Conservation (phyloP, 106 monocot species). For the Dendrobium nobile region DNA sequence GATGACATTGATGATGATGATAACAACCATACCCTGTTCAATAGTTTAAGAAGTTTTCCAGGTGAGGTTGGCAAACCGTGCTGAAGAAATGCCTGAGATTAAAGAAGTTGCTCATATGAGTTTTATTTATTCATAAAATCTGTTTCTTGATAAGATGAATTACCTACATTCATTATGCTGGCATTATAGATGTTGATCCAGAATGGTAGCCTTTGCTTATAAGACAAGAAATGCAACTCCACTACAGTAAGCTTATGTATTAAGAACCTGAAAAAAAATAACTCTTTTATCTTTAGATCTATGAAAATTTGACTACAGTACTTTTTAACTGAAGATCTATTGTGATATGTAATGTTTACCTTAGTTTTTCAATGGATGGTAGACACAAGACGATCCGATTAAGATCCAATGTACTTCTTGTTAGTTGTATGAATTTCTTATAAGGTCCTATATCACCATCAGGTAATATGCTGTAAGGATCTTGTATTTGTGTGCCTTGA, state of each 20-base stretch:
- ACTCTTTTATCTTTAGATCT: not conserved
- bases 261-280: conserved; percentile 45
- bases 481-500: too few species aligned
- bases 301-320: too few species aligned
- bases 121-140: not conserved
- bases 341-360: conserved; percentile 22
- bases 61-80: conserved; percentile 52
- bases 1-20: too few species aligned
- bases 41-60: conserved; percentile 50
- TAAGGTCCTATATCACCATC: conserved; percentile 34
- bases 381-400: conserved; percentile 35
- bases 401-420: conserved; percentile 46
- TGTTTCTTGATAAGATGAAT: not conserved
- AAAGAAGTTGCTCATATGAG: not conserved
- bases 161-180: conserved; percentile 88
- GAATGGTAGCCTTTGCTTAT: conserved; percentile 93
- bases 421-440: conserved; percentile 46
- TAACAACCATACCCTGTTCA: conserved; percentile 52
- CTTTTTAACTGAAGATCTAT: not conserved
- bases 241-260: conserved; percentile 46
- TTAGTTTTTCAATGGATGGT: conserved; percentile 43
- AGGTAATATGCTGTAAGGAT: conserved; percentile 24
- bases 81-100: conserved; percentile 66
- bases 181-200: conserved; percentile 95
- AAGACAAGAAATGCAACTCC: conserved; percentile 43